Evolutionary conservation across 2,329 filamentous ascomycete genomes (phyloP), one percentile per base, ranked within the genome.

Genomic region (Fusarium sp.): DNA sequence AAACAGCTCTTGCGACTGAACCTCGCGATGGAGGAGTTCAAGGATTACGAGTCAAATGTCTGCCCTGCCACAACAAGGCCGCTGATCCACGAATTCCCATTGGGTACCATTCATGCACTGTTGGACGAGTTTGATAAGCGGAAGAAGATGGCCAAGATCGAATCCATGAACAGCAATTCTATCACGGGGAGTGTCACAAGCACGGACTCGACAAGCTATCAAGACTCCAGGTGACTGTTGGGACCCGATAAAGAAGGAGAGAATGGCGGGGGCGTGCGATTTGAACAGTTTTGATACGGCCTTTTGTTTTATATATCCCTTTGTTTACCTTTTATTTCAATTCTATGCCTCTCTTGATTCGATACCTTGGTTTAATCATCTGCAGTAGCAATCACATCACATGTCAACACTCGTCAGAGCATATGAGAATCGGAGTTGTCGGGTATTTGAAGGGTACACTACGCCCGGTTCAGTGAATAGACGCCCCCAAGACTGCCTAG

Each of bases 21-120:
- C 45, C 76, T 75, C 6, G 68, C 75, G 19, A 75, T 77, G 65
- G 77, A 79, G 56, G 78, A 79, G 50, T 75, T 79, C 61, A 76
- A 71, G 49, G 74, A 79, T 65, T 56, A 77, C 19, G 68, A 67
- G 3, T 77, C 76, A 14, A 49, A 73, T 11, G 64, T 78, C 15
- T 78, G 76, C 49, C 77, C 77, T 9, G 58, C 44, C 14, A 27
- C 48, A 41, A 33, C 61, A 51, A 33, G 35, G 20, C 39, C 59
- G 10, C 3, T 65, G 7, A 58, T 61, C 19, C 51, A 52, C 15
- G 67, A 70, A 13, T 52, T 70, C 19, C 67, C 67, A 20, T n/a
- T 70, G 19, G 67, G 58, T 11, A 70, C 67, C 5, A 45, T 67
- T 8, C 59, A 70, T 25, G 65, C 65, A 8, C 19, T 70, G 20